These are phyloP conservation scores for Candida adriatica DNA, from an alignment of 805 yeast species.

Conservation along the genomic window DNA sequence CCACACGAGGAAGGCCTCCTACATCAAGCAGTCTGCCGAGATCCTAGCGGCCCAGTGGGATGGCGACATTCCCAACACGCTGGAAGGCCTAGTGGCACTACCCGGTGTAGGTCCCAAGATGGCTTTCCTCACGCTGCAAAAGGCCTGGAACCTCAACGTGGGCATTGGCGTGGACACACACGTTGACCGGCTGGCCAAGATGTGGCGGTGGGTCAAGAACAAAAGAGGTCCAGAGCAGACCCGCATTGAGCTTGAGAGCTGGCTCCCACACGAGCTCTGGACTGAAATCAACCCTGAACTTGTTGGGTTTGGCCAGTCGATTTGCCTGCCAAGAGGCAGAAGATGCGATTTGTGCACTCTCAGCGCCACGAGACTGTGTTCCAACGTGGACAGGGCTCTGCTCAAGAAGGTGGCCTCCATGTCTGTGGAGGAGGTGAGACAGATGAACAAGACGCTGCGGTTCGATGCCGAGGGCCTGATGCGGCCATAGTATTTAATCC, in stretches of 20 bases:
- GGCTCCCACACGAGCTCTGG: conserved; percentile 78
- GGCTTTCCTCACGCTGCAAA: conserved; percentile 77
- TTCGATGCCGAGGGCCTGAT: conserved; percentile 36
- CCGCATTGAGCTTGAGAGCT: conserved; percentile 55
- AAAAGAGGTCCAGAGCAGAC: conserved; percentile 69
- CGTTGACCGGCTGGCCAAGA: conserved; percentile 68
- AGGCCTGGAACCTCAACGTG: conserved; percentile 67
- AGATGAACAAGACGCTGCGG: conserved; percentile 26
- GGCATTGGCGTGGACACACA: conserved; percentile 98
- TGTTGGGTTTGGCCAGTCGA: conserved; percentile 91
- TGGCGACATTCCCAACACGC: conserved; percentile 68
- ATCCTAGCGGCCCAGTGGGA: conserved; percentile 42
- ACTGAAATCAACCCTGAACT: conserved; percentile 74
- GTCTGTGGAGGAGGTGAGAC: conserved; percentile 14
- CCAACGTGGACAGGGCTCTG: conserved; percentile 44
- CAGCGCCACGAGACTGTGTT: conserved; percentile 48
- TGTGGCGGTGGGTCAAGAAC: conserved; percentile 71
- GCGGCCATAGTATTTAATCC: too few relatives aligned
- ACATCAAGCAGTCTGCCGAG: conserved; percentile 53
- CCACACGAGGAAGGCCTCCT: conserved; percentile 72
- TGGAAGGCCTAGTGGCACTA: conserved; percentile 55
- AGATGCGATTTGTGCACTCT: conserved; percentile 68
- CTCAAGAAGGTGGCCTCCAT: conserved; percentile 26
- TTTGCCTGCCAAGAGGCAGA: conserved; percentile 66
- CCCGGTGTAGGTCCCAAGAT: conserved; percentile 97